A percentile compares a stretch with the other conserved stretches of the same genome.
Evolutionary conservation across 2,329 filamentous ascomycete species (phyloP).

Genomic region (Fusarium fujikuroi): DNA sequence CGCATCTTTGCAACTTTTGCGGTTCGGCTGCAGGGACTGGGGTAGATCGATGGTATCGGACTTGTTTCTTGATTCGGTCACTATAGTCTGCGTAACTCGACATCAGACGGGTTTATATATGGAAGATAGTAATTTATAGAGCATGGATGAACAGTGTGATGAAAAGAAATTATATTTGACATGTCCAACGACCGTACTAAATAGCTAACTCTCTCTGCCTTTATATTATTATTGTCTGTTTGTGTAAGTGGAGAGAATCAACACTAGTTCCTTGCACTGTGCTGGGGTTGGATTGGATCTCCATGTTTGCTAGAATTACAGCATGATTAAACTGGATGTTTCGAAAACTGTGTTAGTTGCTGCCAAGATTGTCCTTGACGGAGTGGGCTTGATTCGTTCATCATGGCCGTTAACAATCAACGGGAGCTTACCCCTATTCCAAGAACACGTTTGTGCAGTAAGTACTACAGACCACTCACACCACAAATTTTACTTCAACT

Average conservation of each 20-base stretch:
- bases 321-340: neutral
- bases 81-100: conserved; percentile 1
- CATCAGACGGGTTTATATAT: neutral
- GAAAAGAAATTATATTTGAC: neutral
- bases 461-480: no score
- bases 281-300: neutral
- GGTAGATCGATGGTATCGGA: conserved; percentile 11
- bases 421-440: neutral
- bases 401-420: neutral
- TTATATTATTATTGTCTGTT: neutral
- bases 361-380: neutral
- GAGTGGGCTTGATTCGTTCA: neutral
- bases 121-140: neutral
- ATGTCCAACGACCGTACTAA: neutral
- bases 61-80: conserved; percentile 7
- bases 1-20: conserved; percentile 8
- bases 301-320: neutral
- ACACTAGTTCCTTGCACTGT: neutral
- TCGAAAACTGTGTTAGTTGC: neutral
- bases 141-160: neutral
- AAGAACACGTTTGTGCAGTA: neutral
- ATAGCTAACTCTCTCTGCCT: neutral
- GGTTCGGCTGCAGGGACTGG: neutral
- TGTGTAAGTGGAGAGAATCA: neutral
- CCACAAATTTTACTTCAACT: neutral